Conservation (phyloP, 352 stramenopile species). For the Phytopythium oedochilum region DNA sequence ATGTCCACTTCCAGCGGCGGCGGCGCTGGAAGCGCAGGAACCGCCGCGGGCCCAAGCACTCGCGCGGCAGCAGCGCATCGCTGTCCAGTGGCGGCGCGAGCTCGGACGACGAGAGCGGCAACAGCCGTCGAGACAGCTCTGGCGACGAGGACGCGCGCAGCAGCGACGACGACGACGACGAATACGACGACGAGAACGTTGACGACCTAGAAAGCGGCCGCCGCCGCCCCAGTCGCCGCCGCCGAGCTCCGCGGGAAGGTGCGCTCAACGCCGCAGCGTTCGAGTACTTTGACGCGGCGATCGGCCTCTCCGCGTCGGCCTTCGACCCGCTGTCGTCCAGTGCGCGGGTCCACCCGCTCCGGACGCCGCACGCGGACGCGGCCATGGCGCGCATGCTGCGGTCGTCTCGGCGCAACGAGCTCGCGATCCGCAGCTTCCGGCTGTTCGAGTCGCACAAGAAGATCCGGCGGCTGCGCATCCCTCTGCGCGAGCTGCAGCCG, state of each 20-base stretch:
- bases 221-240: background rate
- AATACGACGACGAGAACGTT: background rate
- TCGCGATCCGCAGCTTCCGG: conserved; percentile 54
- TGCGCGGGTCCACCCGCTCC: conserved; percentile 22
- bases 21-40: conserved; percentile 3
- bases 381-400: conserved; percentile 9
- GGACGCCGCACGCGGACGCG: conserved; percentile 10
- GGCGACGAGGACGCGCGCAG: background rate
- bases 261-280: conserved; percentile 41
- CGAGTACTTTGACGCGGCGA: conserved; percentile 54
- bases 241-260: conserved; percentile 13
- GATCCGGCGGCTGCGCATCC: conserved; percentile 47
- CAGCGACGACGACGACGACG: background rate
- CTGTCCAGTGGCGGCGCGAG: background rate
- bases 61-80: background rate
- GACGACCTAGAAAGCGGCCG: conserved; percentile 1
- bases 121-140: background rate
- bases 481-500: conserved; percentile 50
- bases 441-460: conserved; percentile 60
- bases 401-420: conserved; percentile 34
- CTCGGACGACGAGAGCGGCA: background rate
- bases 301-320: conserved; percentile 50
- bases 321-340: conserved; percentile 35
- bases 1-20: conserved; percentile 5
- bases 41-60: background rate